Conservation (phyloP, 1,284 basidiomycete species). For the Boletus semigastroideus region DNA sequence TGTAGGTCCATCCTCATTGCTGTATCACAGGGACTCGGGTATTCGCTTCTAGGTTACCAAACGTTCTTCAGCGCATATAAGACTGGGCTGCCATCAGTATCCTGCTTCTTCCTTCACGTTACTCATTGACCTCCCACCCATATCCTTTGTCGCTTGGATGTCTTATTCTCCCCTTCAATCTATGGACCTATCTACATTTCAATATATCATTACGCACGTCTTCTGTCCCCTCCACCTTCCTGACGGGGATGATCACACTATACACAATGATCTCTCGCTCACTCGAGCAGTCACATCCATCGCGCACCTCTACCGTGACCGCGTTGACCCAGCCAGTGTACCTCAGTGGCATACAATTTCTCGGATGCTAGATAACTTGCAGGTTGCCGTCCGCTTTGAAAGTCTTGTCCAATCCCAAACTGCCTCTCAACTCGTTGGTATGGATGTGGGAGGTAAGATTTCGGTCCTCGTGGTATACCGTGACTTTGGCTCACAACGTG, state of each 20-base stretch:
- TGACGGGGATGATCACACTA: constrained; percentile 12
- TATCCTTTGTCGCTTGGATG: neutral
- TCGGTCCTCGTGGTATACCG: accelerated
- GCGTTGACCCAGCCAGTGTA: neutral
- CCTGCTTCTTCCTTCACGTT: neutral
- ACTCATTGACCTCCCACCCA: neutral
- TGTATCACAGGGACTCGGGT: no score
- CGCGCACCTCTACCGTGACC: neutral
- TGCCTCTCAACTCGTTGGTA: constrained; percentile 12
- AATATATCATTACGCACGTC: constrained; percentile 21
- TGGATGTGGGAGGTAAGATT: constrained; percentile 19
- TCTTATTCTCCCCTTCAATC: neutral
- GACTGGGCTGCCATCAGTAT: neutral
- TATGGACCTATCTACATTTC: neutral
- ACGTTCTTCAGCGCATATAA: neutral
- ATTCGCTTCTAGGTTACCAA: no score
- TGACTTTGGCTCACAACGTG: neutral
- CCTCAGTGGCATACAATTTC: constrained; percentile 12
- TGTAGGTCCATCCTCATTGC: no score
- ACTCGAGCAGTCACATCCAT: neutral
- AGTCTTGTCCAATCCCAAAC: constrained; percentile 2
- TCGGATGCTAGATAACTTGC: constrained; percentile 21
- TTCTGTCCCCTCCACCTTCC: constrained; percentile 22
- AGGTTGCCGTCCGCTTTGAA: neutral
- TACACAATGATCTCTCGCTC: constrained; percentile 7